Evolutionary conservation across 306 rosid species (phyloP), one percentile per base, ranked within the genome.

Genomic region (Neltuma alba): DNA sequence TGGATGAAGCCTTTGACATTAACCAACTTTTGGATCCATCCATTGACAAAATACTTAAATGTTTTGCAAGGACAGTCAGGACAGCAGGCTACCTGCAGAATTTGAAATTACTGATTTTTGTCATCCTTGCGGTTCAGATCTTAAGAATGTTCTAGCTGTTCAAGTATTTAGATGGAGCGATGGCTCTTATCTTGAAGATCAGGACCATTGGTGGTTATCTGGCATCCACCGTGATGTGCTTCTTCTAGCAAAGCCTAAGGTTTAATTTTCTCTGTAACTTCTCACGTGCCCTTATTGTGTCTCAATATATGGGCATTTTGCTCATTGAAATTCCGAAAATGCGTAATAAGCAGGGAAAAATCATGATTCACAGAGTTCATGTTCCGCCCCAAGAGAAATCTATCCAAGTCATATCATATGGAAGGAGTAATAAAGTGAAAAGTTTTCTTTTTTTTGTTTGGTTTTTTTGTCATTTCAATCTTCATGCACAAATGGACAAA

Each of bases 81-180:
- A 95, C 87, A 92, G 97, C 86, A 79, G 99, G 81, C 87, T 92
- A 80, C 96, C 98, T 68, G 98, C 99, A 47, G 97, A 95, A 85
- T 95, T 92, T 86, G 99, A 95, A 92, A 89, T 92, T 69, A 86
- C 96, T 37, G 94, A 95, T 68, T 89, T 89, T 81, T 92, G 97
- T 82, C 88, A 91, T 85, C 91, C 97, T 10, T 86, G 80, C 42
- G 95, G 91, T 74, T 87, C 93, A 18, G 83, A 89, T 55, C 77
- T 75, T 62, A 79, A 87, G 91, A 92, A 95, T 76, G 85, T 91
- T 78, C 81, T 95, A 58, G 97, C 98, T 37, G 98, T 95, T 85
- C 99, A 95, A 90, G 99, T 95, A 57, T 80, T 87, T 64, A 87
- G 93, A 91, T 95, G 98, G 98, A 92, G 99, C 65, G 99, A 95